phyloP scores from a whole-genome alignment of 2,329 filamentous ascomycete species.

The Trichoderma harzianum region DNA sequence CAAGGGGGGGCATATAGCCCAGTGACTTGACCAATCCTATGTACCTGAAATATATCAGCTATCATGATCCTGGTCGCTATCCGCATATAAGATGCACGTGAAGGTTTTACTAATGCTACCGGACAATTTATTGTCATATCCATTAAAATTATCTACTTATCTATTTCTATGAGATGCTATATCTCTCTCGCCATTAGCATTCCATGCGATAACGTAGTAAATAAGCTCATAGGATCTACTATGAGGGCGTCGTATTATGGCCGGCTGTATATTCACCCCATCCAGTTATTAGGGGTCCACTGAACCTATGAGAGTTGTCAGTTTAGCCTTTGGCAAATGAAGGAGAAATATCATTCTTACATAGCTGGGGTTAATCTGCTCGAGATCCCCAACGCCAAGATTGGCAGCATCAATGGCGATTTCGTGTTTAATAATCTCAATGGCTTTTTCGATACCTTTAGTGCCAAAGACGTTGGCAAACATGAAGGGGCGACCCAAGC shows the following conservation, averaged over 20 bases:
- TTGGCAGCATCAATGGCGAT: slow-evolving; percentile 43
- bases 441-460: slow-evolving; percentile 44
- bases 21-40: background rate
- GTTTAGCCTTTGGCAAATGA: background rate
- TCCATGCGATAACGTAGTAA: background rate
- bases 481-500: slow-evolving; percentile 51
- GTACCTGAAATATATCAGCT: background rate
- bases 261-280: background rate
- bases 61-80: background rate
- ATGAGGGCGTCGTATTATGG: background rate
- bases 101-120: background rate
- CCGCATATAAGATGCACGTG: background rate
- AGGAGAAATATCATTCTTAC: background rate
- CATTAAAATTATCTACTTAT: background rate
- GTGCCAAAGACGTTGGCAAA: slow-evolving; percentile 51
- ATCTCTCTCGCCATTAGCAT: background rate
- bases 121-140: background rate
- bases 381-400: slow-evolving; percentile 39
- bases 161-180: background rate
- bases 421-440: slow-evolving; percentile 48
- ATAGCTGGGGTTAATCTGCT: slow-evolving; percentile 28
- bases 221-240: no score
- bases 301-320: background rate
- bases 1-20: background rate
- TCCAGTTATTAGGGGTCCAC: background rate